Evolutionary conservation across 179 eudicot genomes (phyloP).

Genomic region (Drosera spatulata): DNA sequence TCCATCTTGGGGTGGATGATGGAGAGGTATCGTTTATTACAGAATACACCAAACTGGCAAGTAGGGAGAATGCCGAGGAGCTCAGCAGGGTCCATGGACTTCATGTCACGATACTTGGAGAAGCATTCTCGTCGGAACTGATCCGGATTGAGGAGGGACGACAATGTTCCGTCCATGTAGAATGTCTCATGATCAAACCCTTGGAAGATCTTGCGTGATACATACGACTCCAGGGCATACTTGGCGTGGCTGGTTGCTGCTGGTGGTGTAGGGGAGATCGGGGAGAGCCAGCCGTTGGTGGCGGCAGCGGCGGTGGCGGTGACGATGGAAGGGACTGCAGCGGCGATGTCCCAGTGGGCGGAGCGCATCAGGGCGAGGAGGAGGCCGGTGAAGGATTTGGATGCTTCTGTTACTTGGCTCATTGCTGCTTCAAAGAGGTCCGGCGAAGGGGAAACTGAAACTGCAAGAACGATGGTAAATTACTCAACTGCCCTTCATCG

Average conservation of each 20-base stretch:
- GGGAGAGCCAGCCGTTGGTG: constrained; percentile 3
- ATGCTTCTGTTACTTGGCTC: constrained; percentile 53
- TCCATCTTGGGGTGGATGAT: constrained; percentile 86
- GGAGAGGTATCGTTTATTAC: constrained; percentile 64
- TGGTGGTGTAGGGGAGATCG: constrained; percentile 16
- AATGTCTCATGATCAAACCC: constrained; percentile 98
- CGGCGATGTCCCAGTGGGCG: constrained; percentile 77
- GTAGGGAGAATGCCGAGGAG: constrained; percentile 79
- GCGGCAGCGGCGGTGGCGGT: constrained; percentile 52
- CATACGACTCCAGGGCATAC: constrained; percentile 79
- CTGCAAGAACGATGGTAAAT: constrained; percentile 13
- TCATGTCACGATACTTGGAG: constrained; percentile 80
- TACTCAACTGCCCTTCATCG: not conserved
- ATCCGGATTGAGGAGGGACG: constrained; percentile 70
- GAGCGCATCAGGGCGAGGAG: constrained; percentile 88
- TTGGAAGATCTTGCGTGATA: constrained; percentile 72
- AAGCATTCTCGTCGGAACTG: constrained; percentile 76
- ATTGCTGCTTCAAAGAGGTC: constrained; percentile 67
- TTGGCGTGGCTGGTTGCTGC: constrained; percentile 43
- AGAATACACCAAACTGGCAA: constrained; percentile 72
- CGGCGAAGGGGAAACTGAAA: constrained; percentile 42
- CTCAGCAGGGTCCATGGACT: constrained; percentile 85
- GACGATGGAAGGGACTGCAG: constrained; percentile 81
- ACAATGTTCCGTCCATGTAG: constrained; percentile 89
- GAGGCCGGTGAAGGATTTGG: constrained; percentile 69